Evolutionary conservation across 2,329 filamentous ascomycete species (phyloP).

Genomic region (Sphaerulina vaccinii): DNA sequence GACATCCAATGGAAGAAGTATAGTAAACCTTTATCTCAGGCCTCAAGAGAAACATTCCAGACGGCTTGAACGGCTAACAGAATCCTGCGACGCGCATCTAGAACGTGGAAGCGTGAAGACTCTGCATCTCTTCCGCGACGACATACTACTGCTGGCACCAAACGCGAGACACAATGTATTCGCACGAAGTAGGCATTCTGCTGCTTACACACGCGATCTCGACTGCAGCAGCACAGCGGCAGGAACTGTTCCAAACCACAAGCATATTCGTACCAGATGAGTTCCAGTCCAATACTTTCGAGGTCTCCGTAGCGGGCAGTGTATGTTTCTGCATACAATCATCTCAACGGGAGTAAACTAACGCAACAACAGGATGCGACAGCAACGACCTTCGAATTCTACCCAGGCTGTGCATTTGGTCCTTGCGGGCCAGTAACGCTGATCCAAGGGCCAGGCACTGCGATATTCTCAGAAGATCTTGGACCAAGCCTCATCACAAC

Average conservation of each 20-base stretch:
- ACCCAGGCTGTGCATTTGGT: constrained; percentile 4
- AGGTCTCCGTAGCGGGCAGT: constrained; percentile 4
- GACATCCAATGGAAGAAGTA: too few relatives aligned
- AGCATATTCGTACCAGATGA: constrained; percentile 6
- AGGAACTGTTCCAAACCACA: constrained; percentile 10
- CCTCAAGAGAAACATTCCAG: too few relatives aligned
- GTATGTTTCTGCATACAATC: not conserved
- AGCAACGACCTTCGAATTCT: constrained; percentile 11
- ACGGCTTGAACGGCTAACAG: too few relatives aligned
- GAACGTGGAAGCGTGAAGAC: too few relatives aligned
- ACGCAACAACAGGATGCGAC: not conserved
- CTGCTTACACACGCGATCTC: too few relatives aligned
- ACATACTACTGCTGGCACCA: too few relatives aligned
- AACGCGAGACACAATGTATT: too few relatives aligned
- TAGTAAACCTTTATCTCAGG: too few relatives aligned
- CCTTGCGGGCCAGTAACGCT: constrained; percentile 7
- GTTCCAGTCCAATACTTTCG: constrained; percentile 10
- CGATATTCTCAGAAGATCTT: constrained; percentile 4
- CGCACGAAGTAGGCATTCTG: too few relatives aligned
- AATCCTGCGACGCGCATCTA: too few relatives aligned
- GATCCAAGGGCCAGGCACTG: constrained; percentile 9
- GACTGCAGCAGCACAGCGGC: not conserved
- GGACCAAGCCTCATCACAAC: constrained; percentile 6
- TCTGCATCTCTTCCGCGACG: too few relatives aligned
- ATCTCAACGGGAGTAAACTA: not conserved